Percentiles rank a stretch among this genome's conserved stretches.
phyloP scores from a whole-genome alignment of 2,329 filamentous ascomycete species.

The Clarireedia sp. region DNA sequence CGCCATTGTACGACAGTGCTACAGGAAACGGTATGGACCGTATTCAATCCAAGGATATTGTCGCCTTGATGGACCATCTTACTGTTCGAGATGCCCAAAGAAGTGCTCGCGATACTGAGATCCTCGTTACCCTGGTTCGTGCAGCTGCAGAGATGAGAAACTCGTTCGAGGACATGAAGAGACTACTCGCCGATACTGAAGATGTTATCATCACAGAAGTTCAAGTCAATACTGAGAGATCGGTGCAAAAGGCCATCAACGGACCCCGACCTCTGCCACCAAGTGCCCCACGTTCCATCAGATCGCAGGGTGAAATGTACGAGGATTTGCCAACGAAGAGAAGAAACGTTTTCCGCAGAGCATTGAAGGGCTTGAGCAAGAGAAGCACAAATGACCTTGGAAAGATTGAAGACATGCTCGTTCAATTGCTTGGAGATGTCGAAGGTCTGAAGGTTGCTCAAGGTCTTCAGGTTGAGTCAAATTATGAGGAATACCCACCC shows the following conservation, averaged over 20 bases:
- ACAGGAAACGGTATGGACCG: constrained; percentile 82
- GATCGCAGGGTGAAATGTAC: constrained; percentile 43
- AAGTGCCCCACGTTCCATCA: constrained; percentile 37
- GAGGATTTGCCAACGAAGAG: constrained; percentile 66
- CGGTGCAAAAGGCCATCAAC: constrained; percentile 71
- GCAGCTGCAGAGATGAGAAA: constrained; percentile 95
- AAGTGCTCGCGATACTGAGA: constrained; percentile 93
- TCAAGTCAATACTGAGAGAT: constrained; percentile 81
- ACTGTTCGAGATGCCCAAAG: constrained; percentile 95
- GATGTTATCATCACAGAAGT: constrained; percentile 79
- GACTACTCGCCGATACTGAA: constrained; percentile 82
- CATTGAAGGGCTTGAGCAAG: constrained; percentile 81
- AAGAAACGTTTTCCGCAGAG: constrained; percentile 86
- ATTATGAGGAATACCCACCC: constrained; percentile 60
- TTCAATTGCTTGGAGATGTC: constrained; percentile 85
- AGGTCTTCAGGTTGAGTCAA: constrained; percentile 41
- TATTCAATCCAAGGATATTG: constrained; percentile 93
- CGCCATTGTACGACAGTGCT: constrained; percentile 82
- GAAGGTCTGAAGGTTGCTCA: constrained; percentile 65
- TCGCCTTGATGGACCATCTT: constrained; percentile 96
- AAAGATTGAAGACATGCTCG: constrained; percentile 85
- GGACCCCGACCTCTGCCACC: constrained; percentile 79
- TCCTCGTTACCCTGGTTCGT: constrained; percentile 85
- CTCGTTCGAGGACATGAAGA: constrained; percentile 92
- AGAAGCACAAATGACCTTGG: constrained; percentile 83